phyloP scores from a whole-genome alignment of 192 early-diverging fungal genomes.

The Coemansia javaensis region DNA sequence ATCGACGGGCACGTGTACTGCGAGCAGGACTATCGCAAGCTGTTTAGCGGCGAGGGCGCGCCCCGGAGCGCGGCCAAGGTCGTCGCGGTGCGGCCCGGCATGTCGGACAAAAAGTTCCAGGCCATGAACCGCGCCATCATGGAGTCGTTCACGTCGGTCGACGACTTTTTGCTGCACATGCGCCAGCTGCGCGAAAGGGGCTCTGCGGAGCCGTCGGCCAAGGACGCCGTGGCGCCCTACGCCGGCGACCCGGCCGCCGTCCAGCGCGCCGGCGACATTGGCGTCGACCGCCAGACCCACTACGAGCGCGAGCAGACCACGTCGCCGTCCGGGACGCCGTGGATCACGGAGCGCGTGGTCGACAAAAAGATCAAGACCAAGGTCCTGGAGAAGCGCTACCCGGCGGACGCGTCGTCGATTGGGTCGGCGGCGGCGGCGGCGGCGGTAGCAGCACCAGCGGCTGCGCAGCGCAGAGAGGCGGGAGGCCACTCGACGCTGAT shows the following conservation, averaged over 20 bases:
- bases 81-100: slow-evolving; percentile 20
- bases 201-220: slow-evolving; percentile 10
- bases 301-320: slow-evolving; percentile 49
- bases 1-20: slow-evolving; percentile 50
- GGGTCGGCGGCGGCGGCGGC: slow-evolving; percentile 2
- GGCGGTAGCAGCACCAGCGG: too few species aligned
- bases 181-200: slow-evolving; percentile 33
- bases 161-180: slow-evolving; percentile 51
- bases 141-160: slow-evolving; percentile 52
- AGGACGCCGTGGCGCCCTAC: background rate
- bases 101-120: slow-evolving; percentile 39
- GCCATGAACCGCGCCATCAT: slow-evolving; percentile 48
- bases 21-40: slow-evolving; percentile 39
- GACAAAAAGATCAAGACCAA: slow-evolving; percentile 52
- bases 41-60: slow-evolving; percentile 11
- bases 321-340: slow-evolving; percentile 45
- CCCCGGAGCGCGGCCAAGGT: slow-evolving; percentile 4
- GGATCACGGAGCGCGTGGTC: slow-evolving; percentile 48
- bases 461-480: too few species aligned
- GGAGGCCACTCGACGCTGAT: slow-evolving; percentile 19
- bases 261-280: slow-evolving; percentile 36
- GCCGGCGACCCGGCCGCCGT: slow-evolving; percentile 32
- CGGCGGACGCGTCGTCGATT: slow-evolving; percentile 20
- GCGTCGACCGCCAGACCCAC: slow-evolving; percentile 46
- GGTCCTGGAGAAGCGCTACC: slow-evolving; percentile 50